phyloP scores from a whole-genome alignment of 2,329 filamentous ascomycete genomes.

The Penicillium sp. region DNA sequence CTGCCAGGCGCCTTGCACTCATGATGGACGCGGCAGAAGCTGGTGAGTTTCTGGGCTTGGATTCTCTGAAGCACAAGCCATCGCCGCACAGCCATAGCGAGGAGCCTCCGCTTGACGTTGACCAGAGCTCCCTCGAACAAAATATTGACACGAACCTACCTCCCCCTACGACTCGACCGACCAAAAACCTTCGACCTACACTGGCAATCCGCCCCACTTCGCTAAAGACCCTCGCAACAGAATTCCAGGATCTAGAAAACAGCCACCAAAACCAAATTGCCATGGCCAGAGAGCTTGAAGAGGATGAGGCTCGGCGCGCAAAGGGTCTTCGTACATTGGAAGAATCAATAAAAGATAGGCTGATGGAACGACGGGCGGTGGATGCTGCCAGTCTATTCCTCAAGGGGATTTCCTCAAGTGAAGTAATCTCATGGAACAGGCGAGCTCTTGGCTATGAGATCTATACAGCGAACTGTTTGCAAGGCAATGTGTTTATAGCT shows the following conservation, averaged over 20 bases:
- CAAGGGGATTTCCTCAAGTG: conserved; percentile 20
- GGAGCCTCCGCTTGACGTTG: background rate
- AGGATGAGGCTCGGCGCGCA: conserved; percentile 2
- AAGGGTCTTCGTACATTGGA: conserved; percentile 13
- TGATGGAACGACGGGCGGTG: conserved; percentile 31
- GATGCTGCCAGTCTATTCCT: conserved; percentile 41
- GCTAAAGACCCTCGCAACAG: background rate
- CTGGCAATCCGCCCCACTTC: background rate
- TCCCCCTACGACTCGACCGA: background rate
- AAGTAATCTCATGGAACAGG: conserved; percentile 26
- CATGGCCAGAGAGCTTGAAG: conserved; percentile 12
- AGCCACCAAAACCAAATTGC: conserved; percentile 4
- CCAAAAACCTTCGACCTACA: background rate
- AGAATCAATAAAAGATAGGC: conserved; percentile 25
- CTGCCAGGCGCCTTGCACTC: conserved; percentile 36
- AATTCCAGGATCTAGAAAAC: background rate
- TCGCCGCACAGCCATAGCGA: conserved; percentile 1
- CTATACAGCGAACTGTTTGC: conserved; percentile 39
- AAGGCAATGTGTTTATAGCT: conserved; percentile 41
- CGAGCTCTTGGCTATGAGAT: conserved; percentile 32
- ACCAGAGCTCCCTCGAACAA: background rate
- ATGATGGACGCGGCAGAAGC: conserved; percentile 49
- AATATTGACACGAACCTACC: background rate
- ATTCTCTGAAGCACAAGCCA: conserved; percentile 35
- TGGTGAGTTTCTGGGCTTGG: conserved; percentile 43